Conservation (phyloP, 1,139 yeast species). For the Blastobotrys elegans region DNA sequence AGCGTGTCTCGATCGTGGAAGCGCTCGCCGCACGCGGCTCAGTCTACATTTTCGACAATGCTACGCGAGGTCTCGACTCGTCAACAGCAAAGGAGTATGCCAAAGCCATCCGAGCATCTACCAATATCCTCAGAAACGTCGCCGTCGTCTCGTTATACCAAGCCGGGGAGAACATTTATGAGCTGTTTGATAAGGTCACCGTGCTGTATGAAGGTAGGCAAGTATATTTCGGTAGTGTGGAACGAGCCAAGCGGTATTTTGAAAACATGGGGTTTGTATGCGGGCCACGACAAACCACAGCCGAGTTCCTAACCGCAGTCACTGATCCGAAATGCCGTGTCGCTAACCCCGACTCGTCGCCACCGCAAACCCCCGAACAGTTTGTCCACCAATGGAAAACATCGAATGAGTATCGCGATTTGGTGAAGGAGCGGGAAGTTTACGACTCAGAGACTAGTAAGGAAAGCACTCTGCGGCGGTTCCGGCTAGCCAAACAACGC, state of each 20-base stretch:
- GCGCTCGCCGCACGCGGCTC: conserved; percentile 53
- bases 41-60: conserved; percentile 63
- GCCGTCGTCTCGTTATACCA: conserved; percentile 55
- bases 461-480: conserved; percentile 7
- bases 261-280: conserved; percentile 54
- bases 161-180: conserved; percentile 59
- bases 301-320: conserved; percentile 56
- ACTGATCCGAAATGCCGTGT: conserved; percentile 51
- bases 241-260: conserved; percentile 47
- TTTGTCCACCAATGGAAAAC: conserved; percentile 50
- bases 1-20: conserved; percentile 58
- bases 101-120: conserved; percentile 53
- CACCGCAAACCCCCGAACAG: conserved; percentile 51
- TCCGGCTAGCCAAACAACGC: conserved; percentile 30
- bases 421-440: conserved; percentile 26
- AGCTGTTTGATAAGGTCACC: conserved; percentile 56
- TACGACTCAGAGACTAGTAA: background rate
- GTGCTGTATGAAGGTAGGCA: conserved; percentile 54
- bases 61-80: conserved; percentile 67
- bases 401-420: conserved; percentile 39
- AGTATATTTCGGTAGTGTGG: conserved; percentile 51
- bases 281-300: conserved; percentile 55
- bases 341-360: conserved; percentile 34
- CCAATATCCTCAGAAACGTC: conserved; percentile 49
- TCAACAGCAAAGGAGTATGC: conserved; percentile 64